Percentiles rank a stretch among this genome's conserved stretches.
Conservation (phyloP, 345 rosid genomes). For the Turnera subulata region DNA sequence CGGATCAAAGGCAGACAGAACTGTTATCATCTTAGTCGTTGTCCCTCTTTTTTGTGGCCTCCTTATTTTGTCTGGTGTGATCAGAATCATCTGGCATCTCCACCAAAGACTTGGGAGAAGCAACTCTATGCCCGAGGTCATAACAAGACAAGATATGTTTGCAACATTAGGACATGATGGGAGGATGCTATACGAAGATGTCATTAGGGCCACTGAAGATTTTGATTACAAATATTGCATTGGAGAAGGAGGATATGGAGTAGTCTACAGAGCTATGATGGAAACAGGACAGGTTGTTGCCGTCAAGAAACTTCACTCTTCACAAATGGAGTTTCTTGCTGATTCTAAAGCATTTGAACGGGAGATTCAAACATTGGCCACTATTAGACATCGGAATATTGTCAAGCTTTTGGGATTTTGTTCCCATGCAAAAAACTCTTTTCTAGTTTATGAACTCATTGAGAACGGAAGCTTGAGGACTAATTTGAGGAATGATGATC, state of each 20-base stretch:
- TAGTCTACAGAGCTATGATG: neutral
- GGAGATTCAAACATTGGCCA: neutral
- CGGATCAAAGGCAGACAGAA: neutral
- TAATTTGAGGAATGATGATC: neutral
- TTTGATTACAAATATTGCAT: neutral
- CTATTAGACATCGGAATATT: neutral
- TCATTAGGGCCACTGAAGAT: slow-evolving; percentile 8
- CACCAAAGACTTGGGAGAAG: neutral
- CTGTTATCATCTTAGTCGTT: neutral
- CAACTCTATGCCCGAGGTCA: neutral
- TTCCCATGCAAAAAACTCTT: neutral
- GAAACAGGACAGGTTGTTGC: neutral
- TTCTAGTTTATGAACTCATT: neutral
- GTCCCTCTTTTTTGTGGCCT: neutral
- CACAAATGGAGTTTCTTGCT: neutral
- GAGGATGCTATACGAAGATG: neutral
- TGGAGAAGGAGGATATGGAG: neutral
- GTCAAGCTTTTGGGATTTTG: neutral
- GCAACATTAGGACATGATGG: neutral
- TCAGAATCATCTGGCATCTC: neutral
- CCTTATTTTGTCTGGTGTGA: neutral
- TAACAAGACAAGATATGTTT: neutral
- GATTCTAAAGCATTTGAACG: neutral
- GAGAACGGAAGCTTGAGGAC: neutral
- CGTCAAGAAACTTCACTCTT: neutral